Evolutionary conservation across 2,329 filamentous ascomycete genomes (phyloP).

Genomic region (Fusarium devonianum): DNA sequence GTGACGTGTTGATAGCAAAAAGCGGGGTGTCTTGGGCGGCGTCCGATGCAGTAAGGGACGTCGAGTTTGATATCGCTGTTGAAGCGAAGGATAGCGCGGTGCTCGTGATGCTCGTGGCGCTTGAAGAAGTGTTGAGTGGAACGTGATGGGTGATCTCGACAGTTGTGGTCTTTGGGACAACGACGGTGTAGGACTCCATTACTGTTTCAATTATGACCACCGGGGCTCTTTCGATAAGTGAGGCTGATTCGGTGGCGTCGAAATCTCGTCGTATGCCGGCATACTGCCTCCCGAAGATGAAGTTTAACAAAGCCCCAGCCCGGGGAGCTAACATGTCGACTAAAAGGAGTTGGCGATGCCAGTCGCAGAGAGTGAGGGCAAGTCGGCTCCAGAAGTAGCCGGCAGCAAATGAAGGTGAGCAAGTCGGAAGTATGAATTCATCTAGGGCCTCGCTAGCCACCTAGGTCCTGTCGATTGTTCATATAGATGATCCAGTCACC

Average conservation of each 20-base stretch:
- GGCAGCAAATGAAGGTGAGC: constrained; percentile 19
- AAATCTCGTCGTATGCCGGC: constrained; percentile 57
- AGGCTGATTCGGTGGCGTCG: constrained; percentile 28
- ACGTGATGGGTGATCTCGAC: constrained; percentile 29
- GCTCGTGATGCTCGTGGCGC: constrained; percentile 1
- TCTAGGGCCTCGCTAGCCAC: constrained; percentile 37
- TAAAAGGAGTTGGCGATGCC: constrained; percentile 48
- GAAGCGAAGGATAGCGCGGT: constrained; percentile 13
- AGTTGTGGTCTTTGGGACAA: constrained; percentile 27
- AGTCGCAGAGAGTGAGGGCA: constrained; percentile 34
- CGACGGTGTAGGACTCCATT: constrained; percentile 26
- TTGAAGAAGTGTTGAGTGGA: constrained; percentile 22
- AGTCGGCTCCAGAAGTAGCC: constrained; percentile 20
- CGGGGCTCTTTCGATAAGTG: constrained; percentile 24
- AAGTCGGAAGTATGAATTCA: constrained; percentile 29
- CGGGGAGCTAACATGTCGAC: constrained; percentile 50
- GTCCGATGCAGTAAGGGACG: constrained; percentile 8
- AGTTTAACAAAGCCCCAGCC: constrained; percentile 58
- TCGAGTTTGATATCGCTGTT: constrained; percentile 17
- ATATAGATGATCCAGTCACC: constrained; percentile 41
- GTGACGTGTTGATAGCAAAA: constrained; percentile 24
- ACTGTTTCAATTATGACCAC: constrained; percentile 27
- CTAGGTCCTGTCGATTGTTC: constrained; percentile 35
- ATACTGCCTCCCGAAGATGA: constrained; percentile 59
- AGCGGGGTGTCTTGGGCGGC: constrained; percentile 17